Conservation (phyloP, 1,139 yeast species). For the Scheffersomyces titani region DNA sequence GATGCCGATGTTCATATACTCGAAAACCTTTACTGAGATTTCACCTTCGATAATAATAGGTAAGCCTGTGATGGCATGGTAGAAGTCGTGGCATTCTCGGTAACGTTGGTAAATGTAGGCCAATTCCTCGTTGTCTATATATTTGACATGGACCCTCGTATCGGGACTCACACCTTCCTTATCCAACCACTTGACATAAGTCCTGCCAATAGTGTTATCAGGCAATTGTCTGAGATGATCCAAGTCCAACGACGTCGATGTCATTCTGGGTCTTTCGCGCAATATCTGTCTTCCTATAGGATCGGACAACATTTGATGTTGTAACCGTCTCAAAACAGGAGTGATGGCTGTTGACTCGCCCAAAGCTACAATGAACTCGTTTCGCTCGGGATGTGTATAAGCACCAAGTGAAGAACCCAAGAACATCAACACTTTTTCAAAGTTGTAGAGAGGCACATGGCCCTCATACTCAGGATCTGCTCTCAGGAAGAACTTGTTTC, state of each 20-base stretch:
- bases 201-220: conserved; percentile 72
- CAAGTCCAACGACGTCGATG: conserved; percentile 68
- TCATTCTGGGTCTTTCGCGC: conserved; percentile 79
- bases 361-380: conserved; percentile 83
- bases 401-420: conserved; percentile 83
- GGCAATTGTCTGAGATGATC: conserved; percentile 63
- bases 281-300: conserved; percentile 76
- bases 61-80: conserved; percentile 87
- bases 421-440: conserved; percentile 67
- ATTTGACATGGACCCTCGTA: conserved; percentile 84
- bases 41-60: conserved; percentile 96
- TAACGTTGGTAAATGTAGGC: conserved; percentile 92
- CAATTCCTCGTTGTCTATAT: conserved; percentile 84
- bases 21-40: conserved; percentile 88
- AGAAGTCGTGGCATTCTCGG: conserved; percentile 96
- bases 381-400: conserved; percentile 76
- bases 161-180: conserved; percentile 93
- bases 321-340: conserved; percentile 60
- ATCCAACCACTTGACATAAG: conserved; percentile 80
- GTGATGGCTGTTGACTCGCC: conserved; percentile 91
- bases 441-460: conserved; percentile 70
- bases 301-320: conserved; percentile 74
- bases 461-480: conserved; percentile 65
- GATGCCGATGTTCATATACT: conserved; percentile 87
- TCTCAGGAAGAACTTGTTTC: conserved; percentile 35